Evolutionary conservation across 768 basidiomycete species (phyloP), one percentile per base, ranked within the genome.

Genomic region (Heimioporus sp.): DNA sequence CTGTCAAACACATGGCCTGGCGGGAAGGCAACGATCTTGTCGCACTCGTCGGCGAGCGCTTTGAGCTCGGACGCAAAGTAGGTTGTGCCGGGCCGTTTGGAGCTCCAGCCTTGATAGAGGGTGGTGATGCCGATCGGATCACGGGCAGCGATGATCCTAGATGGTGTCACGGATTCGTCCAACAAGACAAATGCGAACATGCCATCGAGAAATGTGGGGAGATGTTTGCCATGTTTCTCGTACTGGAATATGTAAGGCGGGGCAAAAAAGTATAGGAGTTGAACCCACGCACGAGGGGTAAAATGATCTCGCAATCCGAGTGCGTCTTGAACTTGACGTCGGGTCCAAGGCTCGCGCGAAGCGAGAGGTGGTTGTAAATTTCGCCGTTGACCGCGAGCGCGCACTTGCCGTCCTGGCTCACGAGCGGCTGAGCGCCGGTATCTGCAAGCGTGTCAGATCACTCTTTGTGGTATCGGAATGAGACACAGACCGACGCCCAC

Each of bases 181-280:
- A 98, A 78, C 41, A 98, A 81, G 56, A 98, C 89, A 65, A 98
- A 99, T 2, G 96, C 94, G 76, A 99, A 99, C 92, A 99, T 96
- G 58, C 97, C 97, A 66, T 99, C 97, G 53, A 99, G 86, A 65
- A 82, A 76, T 65, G 73, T 72, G 73, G 90, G 91, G 24, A 96
- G 74, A 4, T 80, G 80, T 58, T 82, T 90, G 64, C 76, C 94
- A 63, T 90, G 70, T 72, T 92, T 87, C 61, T 79, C 77, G 75
- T 97, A 98, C 96, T 98, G 58, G 10, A 48, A 16, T 28, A 20
- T 17, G 39, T 49, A 3, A 59, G 34, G 15, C n/a, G n/a, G 13
- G 11, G 28, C 11, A 17, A 12, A 49, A 17, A 12, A 49, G 13
- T 10, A 13, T 52, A 59, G 31, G 24, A 20, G 8, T 17, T 10